phyloP scores from a whole-genome alignment of 1,284 basidiomycete species.

The Malassezia brasiliensis region DNA sequence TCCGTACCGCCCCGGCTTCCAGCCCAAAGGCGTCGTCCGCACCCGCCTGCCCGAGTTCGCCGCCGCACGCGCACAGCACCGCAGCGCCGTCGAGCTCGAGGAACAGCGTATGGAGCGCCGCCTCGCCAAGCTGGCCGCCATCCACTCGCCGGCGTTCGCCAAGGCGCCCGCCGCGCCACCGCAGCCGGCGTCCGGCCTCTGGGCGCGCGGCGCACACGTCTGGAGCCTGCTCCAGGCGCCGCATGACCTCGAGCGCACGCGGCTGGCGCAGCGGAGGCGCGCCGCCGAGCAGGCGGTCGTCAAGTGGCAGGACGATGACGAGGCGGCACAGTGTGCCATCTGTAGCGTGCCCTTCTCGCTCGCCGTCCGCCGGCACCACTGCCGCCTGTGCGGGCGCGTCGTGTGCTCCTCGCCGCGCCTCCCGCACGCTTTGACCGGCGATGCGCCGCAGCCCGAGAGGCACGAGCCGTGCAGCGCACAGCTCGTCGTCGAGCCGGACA shows the following conservation, averaged over 20 bases:
- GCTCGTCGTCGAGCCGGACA: neutral
- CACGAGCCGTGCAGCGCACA: conserved; percentile 10
- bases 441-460: neutral
- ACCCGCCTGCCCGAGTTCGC: conserved; percentile 26
- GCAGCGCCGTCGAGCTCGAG: conserved; percentile 29
- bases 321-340: conserved; percentile 67
- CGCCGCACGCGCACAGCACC: conserved; percentile 14
- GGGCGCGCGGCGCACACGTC: neutral
- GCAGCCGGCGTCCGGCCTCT: neutral
- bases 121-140: conserved; percentile 24
- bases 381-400: conserved; percentile 82
- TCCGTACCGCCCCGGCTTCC: conserved; percentile 29
- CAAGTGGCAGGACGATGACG: conserved; percentile 79
- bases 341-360: conserved; percentile 81
- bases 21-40: conserved; percentile 35
- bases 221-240: conserved; percentile 7
- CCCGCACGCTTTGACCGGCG: conserved; percentile 19
- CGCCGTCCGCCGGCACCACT: conserved; percentile 91
- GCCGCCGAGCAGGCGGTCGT: conserved; percentile 73
- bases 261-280: conserved; percentile 5
- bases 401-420: conserved; percentile 79
- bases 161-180: neutral
- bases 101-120: conserved; percentile 38
- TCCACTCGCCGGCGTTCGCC: neutral
- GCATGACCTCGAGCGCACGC: neutral